phyloP scores from a whole-genome alignment of 768 basidiomycete genomes.

The Mycena capillaripes region DNA sequence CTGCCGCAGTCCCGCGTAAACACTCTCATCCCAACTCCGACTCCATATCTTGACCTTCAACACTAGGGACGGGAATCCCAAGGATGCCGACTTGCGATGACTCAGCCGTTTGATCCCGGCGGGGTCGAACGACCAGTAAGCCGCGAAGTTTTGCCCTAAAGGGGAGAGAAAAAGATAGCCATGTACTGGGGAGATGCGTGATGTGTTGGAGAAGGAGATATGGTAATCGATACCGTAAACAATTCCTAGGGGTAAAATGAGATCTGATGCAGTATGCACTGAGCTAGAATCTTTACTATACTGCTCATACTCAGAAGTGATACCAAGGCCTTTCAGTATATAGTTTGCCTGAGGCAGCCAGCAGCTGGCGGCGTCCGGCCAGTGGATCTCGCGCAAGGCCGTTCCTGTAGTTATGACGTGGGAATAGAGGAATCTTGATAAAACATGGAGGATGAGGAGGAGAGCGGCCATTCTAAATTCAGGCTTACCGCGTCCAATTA shows the following conservation, averaged over 20 bases:
- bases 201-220: neutral
- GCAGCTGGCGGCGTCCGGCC: neutral
- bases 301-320: neutral
- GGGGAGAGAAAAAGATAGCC: conserved; percentile 23
- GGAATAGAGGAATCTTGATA: neutral
- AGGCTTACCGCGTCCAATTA: conserved; percentile 10
- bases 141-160: neutral
- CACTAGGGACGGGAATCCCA: neutral
- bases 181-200: neutral
- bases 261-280: neutral
- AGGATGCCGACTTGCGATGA: neutral
- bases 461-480: neutral
- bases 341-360: conserved; percentile 23
- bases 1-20: conserved; percentile 7
- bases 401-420: neutral
- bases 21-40: conserved; percentile 5
- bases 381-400: conserved; percentile 4
- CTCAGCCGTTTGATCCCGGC: conserved; percentile 1
- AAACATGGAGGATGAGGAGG: no score
- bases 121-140: conserved; percentile 20
- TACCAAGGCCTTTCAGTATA: neutral
- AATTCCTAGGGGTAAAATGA: neutral
- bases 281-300: neutral
- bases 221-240: neutral
- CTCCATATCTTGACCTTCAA: conserved; percentile 11